phyloP scores from a whole-genome alignment of 2,329 filamentous ascomycete species.

The Apiospora malaysiana region DNA sequence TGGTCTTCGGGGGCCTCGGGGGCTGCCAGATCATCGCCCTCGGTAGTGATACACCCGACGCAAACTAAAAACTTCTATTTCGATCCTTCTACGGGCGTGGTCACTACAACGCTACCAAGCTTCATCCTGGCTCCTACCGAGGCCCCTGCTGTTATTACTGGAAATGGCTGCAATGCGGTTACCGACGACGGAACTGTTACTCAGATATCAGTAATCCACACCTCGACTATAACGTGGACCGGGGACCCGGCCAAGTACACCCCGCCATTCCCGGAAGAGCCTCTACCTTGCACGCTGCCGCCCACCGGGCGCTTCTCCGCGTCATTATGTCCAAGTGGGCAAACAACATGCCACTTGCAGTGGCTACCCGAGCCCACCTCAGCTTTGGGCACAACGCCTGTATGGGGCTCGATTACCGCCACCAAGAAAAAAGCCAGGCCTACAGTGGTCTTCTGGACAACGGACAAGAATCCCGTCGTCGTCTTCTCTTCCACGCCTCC shows the following conservation, averaged over 20 bases:
- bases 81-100: not conserved
- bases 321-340: not conserved
- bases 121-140: not conserved
- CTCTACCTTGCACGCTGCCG: not conserved
- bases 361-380: conserved; percentile 12
- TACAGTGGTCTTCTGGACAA: conserved; percentile 55
- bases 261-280: conserved; percentile 43
- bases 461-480: conserved; percentile 61
- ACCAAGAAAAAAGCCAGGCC: conserved; percentile 17
- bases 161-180: conserved; percentile 30
- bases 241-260: conserved; percentile 54
- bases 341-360: not conserved
- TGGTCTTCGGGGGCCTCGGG: not conserved
- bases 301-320: conserved; percentile 2
- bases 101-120: not conserved
- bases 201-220: conserved; percentile 53
- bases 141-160: not conserved
- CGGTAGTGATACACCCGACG: not conserved
- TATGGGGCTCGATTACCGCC: conserved; percentile 17
- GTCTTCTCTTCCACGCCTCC: conserved; percentile 47
- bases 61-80: conserved; percentile 12
- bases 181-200: conserved; percentile 45
- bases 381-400: conserved; percentile 25
- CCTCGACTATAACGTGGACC: conserved; percentile 55
- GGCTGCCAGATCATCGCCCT: not conserved